phyloP scores from a whole-genome alignment of 257 asterid species.

The Nicotiana noctiflora region DNA sequence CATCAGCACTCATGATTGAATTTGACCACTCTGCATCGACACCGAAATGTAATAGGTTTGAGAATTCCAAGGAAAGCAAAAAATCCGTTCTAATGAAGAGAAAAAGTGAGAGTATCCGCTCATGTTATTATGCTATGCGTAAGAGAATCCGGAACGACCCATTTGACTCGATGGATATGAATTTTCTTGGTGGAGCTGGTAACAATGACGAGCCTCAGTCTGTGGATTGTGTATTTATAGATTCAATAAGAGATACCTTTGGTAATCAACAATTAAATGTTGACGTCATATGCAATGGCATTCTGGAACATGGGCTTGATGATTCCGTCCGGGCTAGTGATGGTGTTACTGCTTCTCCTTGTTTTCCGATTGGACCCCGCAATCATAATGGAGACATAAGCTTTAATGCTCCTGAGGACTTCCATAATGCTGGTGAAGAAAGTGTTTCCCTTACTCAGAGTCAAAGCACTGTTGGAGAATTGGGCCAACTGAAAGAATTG shows the following conservation, averaged over 20 bases:
- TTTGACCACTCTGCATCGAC: slow-evolving; percentile 26
- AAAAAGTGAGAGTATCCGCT: slow-evolving; percentile 47
- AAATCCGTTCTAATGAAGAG: slow-evolving; percentile 40
- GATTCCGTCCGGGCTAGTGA: slow-evolving; percentile 18
- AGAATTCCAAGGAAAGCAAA: slow-evolving; percentile 26
- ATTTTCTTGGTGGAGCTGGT: slow-evolving; percentile 28
- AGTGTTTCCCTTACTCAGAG: slow-evolving; percentile 20
- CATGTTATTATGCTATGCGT: slow-evolving; percentile 53
- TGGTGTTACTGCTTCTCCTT: slow-evolving; percentile 17
- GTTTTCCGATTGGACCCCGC: slow-evolving; percentile 22
- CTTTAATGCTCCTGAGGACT: slow-evolving; percentile 15
- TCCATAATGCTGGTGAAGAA: slow-evolving; percentile 17
- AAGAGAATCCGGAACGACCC: slow-evolving; percentile 54
- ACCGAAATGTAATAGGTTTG: slow-evolving; percentile 28
- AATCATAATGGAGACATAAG: slow-evolving; percentile 14
- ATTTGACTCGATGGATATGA: slow-evolving; percentile 24
- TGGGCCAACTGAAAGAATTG: slow-evolving; percentile 26
- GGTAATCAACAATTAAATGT: slow-evolving; percentile 33
- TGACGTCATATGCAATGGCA: slow-evolving; percentile 10
- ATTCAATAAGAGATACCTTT: slow-evolving; percentile 24
- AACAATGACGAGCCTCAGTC: slow-evolving; percentile 15
- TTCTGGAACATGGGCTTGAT: slow-evolving; percentile 22
- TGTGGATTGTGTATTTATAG: slow-evolving; percentile 21
- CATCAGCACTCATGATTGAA: not conserved
- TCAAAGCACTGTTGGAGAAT: slow-evolving; percentile 13